Percentiles rank a stretch among this genome's conserved stretches.
These are phyloP conservation scores for Globisporangium barbulae DNA, from an alignment of 352 stramenopile genomes.

Conservation along the genomic window DNA sequence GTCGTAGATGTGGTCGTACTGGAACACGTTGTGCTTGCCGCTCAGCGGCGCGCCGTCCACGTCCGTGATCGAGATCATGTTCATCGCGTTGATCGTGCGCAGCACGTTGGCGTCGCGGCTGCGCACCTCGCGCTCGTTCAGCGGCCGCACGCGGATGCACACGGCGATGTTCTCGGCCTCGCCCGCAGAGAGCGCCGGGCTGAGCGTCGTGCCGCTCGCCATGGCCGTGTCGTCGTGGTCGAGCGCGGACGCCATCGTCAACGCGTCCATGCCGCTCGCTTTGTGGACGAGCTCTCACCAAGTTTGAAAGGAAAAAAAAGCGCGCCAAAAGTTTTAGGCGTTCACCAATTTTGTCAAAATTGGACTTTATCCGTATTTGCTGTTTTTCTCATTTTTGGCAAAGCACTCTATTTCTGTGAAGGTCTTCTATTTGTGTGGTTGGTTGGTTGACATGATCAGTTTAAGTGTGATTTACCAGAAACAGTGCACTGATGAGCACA, in stretches of 20 bases:
- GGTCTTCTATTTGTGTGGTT: background rate
- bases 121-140: constrained; percentile 68
- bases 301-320: constrained; percentile 3
- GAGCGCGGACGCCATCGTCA: background rate
- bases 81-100: constrained; percentile 32
- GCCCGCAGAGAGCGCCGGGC: constrained; percentile 5
- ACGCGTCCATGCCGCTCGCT: background rate
- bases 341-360: no score
- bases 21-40: constrained; percentile 71
- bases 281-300: background rate
- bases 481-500: background rate
- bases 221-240: background rate
- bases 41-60: constrained; percentile 39
- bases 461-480: background rate
- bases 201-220: background rate
- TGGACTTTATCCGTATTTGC: no score
- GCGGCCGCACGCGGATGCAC: constrained; percentile 75
- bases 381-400: no score
- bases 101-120: constrained; percentile 45
- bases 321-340: background rate
- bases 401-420: background rate
- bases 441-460: background rate
- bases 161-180: constrained; percentile 76
- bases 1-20: constrained; percentile 81
- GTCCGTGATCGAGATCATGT: constrained; percentile 62